These are phyloP conservation scores for Terfezia boudieri DNA, from an alignment of 495 filamentous ascomycete species.

Conservation along the genomic window DNA sequence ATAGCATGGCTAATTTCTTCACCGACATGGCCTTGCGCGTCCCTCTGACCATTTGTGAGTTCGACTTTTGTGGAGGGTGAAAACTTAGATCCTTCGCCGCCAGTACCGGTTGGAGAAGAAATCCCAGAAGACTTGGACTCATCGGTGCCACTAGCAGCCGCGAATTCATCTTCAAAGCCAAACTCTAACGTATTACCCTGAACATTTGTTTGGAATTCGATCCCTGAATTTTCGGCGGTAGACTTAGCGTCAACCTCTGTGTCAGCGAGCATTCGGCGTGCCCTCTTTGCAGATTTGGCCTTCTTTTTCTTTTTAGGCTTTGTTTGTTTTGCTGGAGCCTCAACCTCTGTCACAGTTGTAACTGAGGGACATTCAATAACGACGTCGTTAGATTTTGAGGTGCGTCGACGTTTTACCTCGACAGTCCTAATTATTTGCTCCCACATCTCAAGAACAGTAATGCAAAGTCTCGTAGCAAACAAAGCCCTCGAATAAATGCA, in stretches of 20 bases:
- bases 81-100: not conserved
- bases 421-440: not conserved
- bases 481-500: not conserved
- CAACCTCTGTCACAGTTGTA: not conserved
- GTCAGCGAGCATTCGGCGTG: not conserved
- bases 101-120: not conserved
- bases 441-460: not conserved
- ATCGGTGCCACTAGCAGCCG: not conserved
- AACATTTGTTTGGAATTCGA: not conserved
- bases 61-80: not conserved
- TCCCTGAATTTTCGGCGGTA: not conserved
- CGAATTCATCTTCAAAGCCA: not conserved
- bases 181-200: not conserved
- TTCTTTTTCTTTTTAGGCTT: constrained; percentile 5
- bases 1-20: too few species aligned
- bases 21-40: too few species aligned
- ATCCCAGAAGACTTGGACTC: not conserved
- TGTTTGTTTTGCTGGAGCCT: constrained; percentile 1
- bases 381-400: not conserved
- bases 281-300: constrained; percentile 1
- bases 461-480: not conserved
- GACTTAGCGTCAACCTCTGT: too few species aligned
- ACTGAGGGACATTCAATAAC: not conserved
- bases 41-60: not conserved
- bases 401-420: not conserved